Percentiles rank a stretch among this genome's conserved stretches.
Evolutionary conservation across 108 stramenopile species (phyloP).

Genomic region (Epipyxis sp.): DNA sequence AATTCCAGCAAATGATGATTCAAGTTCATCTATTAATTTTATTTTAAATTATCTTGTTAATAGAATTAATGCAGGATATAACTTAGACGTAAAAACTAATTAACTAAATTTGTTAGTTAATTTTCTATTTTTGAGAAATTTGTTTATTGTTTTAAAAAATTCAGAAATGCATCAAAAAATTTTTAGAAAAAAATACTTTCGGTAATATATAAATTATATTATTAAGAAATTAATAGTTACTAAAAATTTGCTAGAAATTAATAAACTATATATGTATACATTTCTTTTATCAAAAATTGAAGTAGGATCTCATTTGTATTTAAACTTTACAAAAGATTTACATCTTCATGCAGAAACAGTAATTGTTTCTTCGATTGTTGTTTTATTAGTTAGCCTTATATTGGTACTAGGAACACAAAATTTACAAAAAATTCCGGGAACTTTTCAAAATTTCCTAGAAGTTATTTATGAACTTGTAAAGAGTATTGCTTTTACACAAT

Average conservation of each 20-base stretch:
- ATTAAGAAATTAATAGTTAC: too few relatives aligned
- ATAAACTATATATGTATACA: neutral
- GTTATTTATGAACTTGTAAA: neutral
- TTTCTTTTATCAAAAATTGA: constrained; percentile 1
- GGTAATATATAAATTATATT: too few relatives aligned
- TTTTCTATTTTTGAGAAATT: neutral
- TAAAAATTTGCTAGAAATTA: too few relatives aligned
- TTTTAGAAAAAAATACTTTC: too few relatives aligned
- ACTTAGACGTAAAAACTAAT: neutral
- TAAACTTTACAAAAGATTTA: neutral
- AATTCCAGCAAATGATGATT: constrained; percentile 5
- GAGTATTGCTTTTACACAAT: neutral
- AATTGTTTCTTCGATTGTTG: neutral
- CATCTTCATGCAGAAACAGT: neutral
- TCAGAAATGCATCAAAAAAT: neutral
- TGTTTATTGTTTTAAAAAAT: neutral
- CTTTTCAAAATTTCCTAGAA: neutral
- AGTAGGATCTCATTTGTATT: neutral
- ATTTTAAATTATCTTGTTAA: constrained; percentile 10
- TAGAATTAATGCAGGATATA: too few relatives aligned
- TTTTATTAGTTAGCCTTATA: neutral
- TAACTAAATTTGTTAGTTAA: neutral
- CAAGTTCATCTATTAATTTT: neutral
- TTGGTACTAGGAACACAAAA: neutral
- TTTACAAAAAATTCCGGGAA: neutral